Evolutionary conservation across 23 red algal genomes (phyloP).

Genomic region (Gracilaria domingensis): DNA sequence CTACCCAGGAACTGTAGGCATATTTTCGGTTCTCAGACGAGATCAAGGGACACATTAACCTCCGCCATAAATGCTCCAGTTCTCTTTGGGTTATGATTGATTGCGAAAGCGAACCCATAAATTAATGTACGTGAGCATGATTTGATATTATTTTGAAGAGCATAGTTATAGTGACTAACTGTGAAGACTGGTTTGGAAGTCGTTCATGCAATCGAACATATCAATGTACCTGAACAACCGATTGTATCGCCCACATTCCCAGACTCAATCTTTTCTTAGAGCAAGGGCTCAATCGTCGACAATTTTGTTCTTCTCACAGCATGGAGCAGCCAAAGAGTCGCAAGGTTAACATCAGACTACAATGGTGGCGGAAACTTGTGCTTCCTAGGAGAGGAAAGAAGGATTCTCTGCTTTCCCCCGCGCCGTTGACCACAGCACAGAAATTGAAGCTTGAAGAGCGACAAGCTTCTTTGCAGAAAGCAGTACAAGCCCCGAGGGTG

Average conservation of each 20-base stretch:
- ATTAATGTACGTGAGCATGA: too few relatives aligned
- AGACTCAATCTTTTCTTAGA: background rate
- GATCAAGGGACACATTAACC: background rate
- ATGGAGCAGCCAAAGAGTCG: conserved; percentile 18
- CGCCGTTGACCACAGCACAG: conserved; percentile 30
- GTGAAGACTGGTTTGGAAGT: background rate
- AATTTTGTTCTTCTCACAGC: background rate
- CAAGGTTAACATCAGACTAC: conserved; percentile 43
- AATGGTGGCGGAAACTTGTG: conserved; percentile 67
- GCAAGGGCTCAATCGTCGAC: background rate
- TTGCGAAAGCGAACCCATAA: too few relatives aligned
- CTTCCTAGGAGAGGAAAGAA: conserved; percentile 69
- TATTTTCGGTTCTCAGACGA: too few relatives aligned
- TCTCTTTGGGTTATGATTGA: too few relatives aligned
- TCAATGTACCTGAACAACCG: background rate
- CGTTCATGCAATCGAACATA: background rate
- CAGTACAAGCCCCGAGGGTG: conserved; percentile 37
- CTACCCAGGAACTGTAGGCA: too few relatives aligned
- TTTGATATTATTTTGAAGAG: background rate
- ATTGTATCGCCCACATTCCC: too few relatives aligned
- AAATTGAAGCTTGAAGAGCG: conserved; percentile 23
- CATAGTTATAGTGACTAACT: background rate
- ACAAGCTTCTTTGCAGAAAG: conserved; percentile 30
- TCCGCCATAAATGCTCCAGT: background rate
- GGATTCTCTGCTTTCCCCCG: conserved; percentile 48